Evolutionary conservation across 1,284 basidiomycete species (phyloP), one percentile per base, ranked within the genome.

Genomic region (Fomitopsis schrenkii): DNA sequence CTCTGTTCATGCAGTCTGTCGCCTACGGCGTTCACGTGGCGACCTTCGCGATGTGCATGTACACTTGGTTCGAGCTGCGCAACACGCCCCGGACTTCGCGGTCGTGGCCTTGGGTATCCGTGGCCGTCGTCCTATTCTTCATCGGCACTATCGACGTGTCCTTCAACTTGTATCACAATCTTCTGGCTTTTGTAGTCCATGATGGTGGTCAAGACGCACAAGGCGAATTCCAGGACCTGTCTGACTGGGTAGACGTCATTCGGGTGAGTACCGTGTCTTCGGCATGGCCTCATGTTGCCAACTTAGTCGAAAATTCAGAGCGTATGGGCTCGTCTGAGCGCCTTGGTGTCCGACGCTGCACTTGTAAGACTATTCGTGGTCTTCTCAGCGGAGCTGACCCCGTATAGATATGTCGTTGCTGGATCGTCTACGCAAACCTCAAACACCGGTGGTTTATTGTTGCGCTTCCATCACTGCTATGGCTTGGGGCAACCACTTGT

Each of bases 161-260:
- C 6, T 62, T 70, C 48, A 67, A 63, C 5, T 62, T 71, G 14
- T 59, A 62, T 30, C 69, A 67, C 48, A 67, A 66, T 46, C 53
- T 72, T 26, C 53, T 63, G 12, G 66, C 70, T 6, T 72, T 72
- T 57, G 65, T 69, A 5, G 59, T 64, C 33, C 66, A 66, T 41
- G 58, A 35, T 19, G 67, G 66, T 3, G 33, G 58, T 19, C 64
- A 66, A 12, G 70, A 66, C 15, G 65, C 71, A 5, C 54, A 55
- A 9, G 56, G 40, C 28, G 65, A 62, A 53, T 67, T 70, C 40
- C 10, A 62, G 3, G 59, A 67, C 54, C 68, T 71, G 33, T 65
- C 64, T 5, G 56, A 64, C 14, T 71, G 69, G 70, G 60, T 69
- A 30, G 70, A 70, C 59, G 60, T 72, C 38, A 59, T 63, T 56